phyloP scores from a whole-genome alignment of 192 early-diverging fungal genomes.

The Linnemannia zychae region DNA sequence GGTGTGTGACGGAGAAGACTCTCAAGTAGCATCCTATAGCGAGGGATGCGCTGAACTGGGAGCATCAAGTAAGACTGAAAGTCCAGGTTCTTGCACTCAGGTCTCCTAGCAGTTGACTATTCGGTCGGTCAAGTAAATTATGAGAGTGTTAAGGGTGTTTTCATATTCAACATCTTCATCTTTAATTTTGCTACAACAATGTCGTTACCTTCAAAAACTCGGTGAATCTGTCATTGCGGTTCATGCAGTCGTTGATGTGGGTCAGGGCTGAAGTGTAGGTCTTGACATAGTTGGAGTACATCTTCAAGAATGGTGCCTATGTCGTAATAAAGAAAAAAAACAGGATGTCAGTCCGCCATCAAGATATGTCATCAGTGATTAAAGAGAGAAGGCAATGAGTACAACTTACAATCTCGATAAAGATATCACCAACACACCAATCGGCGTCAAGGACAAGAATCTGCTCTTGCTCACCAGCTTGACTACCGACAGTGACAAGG shows the following conservation, averaged over 20 bases:
- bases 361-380: too few relatives aligned
- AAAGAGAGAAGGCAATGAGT: background rate
- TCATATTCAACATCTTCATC: constrained; percentile 61
- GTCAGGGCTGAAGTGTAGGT: constrained; percentile 81
- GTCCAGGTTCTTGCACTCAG: constrained; percentile 64
- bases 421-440: constrained; percentile 78
- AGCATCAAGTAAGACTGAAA: constrained; percentile 87
- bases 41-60: constrained; percentile 91
- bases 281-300: constrained; percentile 91
- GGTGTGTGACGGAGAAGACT: constrained; percentile 81
- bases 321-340: constrained; percentile 1
- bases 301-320: constrained; percentile 77
- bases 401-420: constrained; percentile 74
- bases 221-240: constrained; percentile 49
- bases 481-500: constrained; percentile 33
- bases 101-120: constrained; percentile 60
- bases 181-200: constrained; percentile 59
- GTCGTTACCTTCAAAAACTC: constrained; percentile 52
- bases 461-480: constrained; percentile 37
- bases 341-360: too few relatives aligned
- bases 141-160: background rate
- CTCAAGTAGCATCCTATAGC: constrained; percentile 86
- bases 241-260: constrained; percentile 64
- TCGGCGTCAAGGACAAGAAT: constrained; percentile 45
- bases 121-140: constrained; percentile 21